Conservation (phyloP, 2,329 filamentous ascomycete species). For the Blumeriella jaapii region DNA sequence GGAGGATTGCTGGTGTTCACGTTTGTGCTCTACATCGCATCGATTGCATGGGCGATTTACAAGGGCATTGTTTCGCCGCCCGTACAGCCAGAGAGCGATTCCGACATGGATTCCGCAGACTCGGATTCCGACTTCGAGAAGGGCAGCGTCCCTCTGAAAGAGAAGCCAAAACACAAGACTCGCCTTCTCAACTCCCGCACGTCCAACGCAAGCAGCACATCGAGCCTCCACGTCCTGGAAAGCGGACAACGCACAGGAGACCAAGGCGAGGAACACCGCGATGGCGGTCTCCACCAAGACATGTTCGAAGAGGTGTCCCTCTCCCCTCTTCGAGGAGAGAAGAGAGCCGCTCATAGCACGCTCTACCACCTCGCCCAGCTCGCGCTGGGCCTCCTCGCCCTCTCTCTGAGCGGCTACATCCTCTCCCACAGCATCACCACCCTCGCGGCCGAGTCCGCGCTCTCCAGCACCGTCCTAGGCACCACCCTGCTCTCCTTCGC, state of each 20-base stretch:
- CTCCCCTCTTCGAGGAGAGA: neutral
- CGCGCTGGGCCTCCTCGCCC: constrained; percentile 32
- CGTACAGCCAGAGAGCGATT: constrained; percentile 33
- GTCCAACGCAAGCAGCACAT: constrained; percentile 8
- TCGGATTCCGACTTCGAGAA: constrained; percentile 12
- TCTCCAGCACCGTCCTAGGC: constrained; percentile 37
- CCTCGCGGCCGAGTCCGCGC: constrained; percentile 30
- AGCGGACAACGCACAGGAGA: constrained; percentile 4
- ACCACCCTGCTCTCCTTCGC: constrained; percentile 38
- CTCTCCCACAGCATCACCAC: constrained; percentile 34
- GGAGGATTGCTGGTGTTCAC: constrained; percentile 31
- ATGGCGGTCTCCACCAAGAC: constrained; percentile 1
- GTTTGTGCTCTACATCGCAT: constrained; percentile 35
- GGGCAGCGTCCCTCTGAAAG: constrained; percentile 5
- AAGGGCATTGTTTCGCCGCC: constrained; percentile 32
- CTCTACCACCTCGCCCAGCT: constrained; percentile 33
- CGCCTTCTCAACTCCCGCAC: constrained; percentile 1
- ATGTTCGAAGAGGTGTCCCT: constrained; percentile 11
- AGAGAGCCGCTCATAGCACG: constrained; percentile 18
- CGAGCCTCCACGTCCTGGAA: constrained; percentile 9
- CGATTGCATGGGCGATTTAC: constrained; percentile 35
- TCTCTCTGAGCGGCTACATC: constrained; percentile 37
- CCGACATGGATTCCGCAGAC: constrained; percentile 28
- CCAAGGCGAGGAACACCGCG: too few relatives aligned
- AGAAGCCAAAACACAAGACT: constrained; percentile 1